Evolutionary conservation across 2,329 filamentous ascomycete genomes (phyloP), one percentile per base, ranked within the genome.

Genomic region (Pseudogymnoascus sp.): DNA sequence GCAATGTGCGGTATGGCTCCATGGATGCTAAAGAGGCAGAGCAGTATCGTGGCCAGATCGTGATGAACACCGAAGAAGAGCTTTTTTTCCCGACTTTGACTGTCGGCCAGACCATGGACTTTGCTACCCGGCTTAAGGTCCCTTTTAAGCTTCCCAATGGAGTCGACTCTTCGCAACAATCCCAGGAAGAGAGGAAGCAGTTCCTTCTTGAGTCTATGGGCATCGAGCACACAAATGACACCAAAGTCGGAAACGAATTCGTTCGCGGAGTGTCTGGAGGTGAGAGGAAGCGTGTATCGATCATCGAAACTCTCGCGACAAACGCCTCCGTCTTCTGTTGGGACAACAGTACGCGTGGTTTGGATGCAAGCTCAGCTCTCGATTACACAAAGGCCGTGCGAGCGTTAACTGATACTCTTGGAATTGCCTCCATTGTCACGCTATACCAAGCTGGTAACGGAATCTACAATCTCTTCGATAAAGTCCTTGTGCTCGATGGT

Each of bases 301-400:
- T 87, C 66, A 83, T 83, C 1, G 84, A 87, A 72, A 85, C 84
- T 0, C 74, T 88, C 21, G 82, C 84, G 5, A 82, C 83, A 18
- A 84, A 85, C 71, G 82, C 82, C 1, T 81, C 81, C 0, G 83
- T 91, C 0, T 83, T 88, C 12, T 87, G 84, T 66, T 91, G 87
- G 86, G 88, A 91, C 69, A 91, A 91, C 70, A 86, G 84, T 0
- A 91, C 87, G 2, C 79, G 87, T 62, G 88, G 88, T 12, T 77
- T 91, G 0, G 88, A 91, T 70, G 85, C 87, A 1, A 88, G 84
- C 16, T 91, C 87, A 0, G 89, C 88, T 0, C 77, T 91, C 1
- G 88, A 91, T 66, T 91, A 90, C 64, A 86, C 86, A 7, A 84
- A 83, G 60, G 82, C 82, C 0, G 77, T 86, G 2, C 80, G 84